Percentiles rank a stretch among this genome's conserved stretches.
phyloP scores from a whole-genome alignment of 192 early-diverging fungal species.

The Podila epicladia region DNA sequence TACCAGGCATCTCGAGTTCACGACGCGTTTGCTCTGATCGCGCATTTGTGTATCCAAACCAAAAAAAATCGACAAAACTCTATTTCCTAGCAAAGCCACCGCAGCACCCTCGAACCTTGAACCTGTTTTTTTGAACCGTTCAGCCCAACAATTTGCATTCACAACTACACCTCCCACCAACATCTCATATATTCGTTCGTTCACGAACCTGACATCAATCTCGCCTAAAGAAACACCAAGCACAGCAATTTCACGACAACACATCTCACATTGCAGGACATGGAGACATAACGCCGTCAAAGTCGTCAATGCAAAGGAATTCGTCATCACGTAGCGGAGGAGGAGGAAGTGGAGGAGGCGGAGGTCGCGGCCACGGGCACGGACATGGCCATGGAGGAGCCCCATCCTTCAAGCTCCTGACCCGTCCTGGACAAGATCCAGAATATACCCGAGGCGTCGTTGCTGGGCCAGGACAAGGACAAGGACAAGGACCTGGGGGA shows the following conservation, averaged over 20 bases:
- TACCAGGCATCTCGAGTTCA: no score
- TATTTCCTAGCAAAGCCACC: background rate
- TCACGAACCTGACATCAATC: background rate
- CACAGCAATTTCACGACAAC: background rate
- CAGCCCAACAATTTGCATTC: background rate
- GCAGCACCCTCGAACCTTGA: background rate
- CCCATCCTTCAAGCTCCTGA: conserved; percentile 36
- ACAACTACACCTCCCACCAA: background rate
- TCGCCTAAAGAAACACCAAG: background rate
- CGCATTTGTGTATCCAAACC: background rate
- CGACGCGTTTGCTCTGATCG: background rate
- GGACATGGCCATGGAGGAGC: conserved; percentile 24
- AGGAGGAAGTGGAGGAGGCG: conserved; percentile 6
- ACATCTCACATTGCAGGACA: background rate
- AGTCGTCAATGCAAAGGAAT: conserved; percentile 22
- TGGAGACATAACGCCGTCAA: background rate
- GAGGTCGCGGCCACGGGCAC: background rate
- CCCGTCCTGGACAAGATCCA: conserved; percentile 15
- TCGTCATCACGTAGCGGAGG: conserved; percentile 17
- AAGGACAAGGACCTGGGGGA: background rate
- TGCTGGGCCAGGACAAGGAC: background rate
- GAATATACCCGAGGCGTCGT: background rate
- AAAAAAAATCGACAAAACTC: background rate
- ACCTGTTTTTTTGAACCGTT: no score
- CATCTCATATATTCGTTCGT: background rate